A percentile compares a stretch with the other conserved stretches of the same genome.
phyloP scores from a whole-genome alignment of 2,329 filamentous ascomycete genomes.

The Myotisia sp. region DNA sequence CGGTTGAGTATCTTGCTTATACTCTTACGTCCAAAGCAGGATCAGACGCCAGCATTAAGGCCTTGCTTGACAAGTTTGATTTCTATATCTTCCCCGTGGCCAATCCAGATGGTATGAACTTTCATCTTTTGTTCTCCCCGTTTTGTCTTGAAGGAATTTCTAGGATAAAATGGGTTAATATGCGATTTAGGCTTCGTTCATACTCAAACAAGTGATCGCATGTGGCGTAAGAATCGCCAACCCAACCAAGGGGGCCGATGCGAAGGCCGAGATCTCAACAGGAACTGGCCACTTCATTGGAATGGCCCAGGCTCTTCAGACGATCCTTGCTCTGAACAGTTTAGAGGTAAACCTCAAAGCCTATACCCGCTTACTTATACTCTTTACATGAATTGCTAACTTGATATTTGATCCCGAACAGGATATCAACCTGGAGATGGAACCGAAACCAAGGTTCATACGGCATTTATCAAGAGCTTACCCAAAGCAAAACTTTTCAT shows the following conservation, averaged over 20 bases:
- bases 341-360: conserved; percentile 21
- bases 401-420: conserved; percentile 3
- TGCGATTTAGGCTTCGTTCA: conserved; percentile 40
- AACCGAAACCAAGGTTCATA: conserved; percentile 40
- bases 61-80: conserved; percentile 48
- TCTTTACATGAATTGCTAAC: not conserved
- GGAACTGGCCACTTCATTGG: conserved; percentile 45
- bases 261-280: conserved; percentile 43
- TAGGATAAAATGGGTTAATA: conserved; percentile 2
- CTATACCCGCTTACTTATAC: not conserved
- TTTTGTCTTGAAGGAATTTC: not conserved
- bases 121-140: not conserved
- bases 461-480: conserved; percentile 34
- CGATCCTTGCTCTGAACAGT: conserved; percentile 39
- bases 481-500: conserved; percentile 42
- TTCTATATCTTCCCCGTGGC: conserved; percentile 51
- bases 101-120: conserved; percentile 44
- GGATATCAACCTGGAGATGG: conserved; percentile 33
- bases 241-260: conserved; percentile 26
- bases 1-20: conserved; percentile 39
- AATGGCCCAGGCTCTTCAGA: conserved; percentile 35
- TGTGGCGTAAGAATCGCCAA: conserved; percentile 51
- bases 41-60: conserved; percentile 22
- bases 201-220: conserved; percentile 41
- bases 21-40: conserved; percentile 37